Base-by-base conservation (phyloP, 352 stramenopile genomes). In the Globisporangium spiculum region DNA sequence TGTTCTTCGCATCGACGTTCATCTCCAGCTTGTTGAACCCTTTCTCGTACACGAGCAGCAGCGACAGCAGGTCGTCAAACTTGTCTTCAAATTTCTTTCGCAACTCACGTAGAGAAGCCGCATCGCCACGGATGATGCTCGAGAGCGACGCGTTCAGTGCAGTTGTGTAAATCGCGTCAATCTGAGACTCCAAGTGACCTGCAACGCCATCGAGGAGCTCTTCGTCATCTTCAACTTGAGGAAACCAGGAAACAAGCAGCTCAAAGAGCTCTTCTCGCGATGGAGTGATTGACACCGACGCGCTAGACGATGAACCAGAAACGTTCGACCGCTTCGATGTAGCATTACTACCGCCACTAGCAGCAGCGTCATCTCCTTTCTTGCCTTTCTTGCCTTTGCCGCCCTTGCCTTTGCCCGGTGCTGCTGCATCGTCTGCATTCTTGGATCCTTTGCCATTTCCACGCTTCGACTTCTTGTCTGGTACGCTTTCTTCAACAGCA, bases 71-170 rank as follows among this genome's bases (percentile, higher is more conserved):
- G 34, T 91, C 82, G 72, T 96, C 84, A 41, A 96, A 92, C 2
- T 69, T 74, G 56, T 92, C 84, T 67, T 96, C 88, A 50, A 96
- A 96, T 48, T 72, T 78, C 70, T 86, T 88, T 20, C 80, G 78
- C 30, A 93, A 54, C 56, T 93, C 86, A 22, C 83, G 85, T 20
- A 92, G 60, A 38, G 83, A 90, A 4, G 77, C 76, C n/a, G 86
- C 84, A 67, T 93, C 88, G 24, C 88, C 88, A 7, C 88, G 88
- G 5, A 92, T 66, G 60, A 93, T 77, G 36, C 75, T 91, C 12
- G 83, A 89, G 20, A 92, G 61, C 16, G 81, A 83, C 6, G 83
- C 80, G 2, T 63, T 69, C 5, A 93, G 64, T 6, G 86, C 76
- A 0, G 65, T 44, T 14, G 82, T 74, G 66, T 93, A 94, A 16